phyloP scores from a whole-genome alignment of 2,329 filamentous ascomycete species.

The Colletotrichum navitas region DNA sequence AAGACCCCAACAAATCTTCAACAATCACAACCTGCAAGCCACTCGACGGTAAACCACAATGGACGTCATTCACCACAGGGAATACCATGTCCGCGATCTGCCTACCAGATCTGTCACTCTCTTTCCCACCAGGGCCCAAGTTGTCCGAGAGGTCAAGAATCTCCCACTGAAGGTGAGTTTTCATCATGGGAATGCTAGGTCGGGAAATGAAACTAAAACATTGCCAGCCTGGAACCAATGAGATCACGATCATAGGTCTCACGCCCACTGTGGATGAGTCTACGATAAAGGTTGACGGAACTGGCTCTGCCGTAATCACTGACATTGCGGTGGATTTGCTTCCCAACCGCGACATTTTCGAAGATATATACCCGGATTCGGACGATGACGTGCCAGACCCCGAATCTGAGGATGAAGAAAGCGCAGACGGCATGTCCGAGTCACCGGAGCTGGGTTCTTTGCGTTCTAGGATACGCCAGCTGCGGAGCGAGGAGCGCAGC shows the following conservation, averaged over 20 bases:
- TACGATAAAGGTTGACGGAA: conserved; percentile 72
- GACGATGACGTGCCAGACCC: conserved; percentile 53
- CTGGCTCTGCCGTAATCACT: conserved; percentile 67
- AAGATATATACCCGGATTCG: conserved; percentile 65
- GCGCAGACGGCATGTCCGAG: conserved; percentile 44
- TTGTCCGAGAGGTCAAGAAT: conserved; percentile 70
- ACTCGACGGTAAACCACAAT: conserved; percentile 44
- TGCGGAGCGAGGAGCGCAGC: conserved; percentile 49
- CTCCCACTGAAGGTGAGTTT: conserved; percentile 59
- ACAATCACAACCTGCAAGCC: neutral
- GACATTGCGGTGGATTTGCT: conserved; percentile 73
- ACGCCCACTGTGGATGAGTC: conserved; percentile 68
- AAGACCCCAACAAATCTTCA: too few relatives aligned
- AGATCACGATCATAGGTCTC: conserved; percentile 69
- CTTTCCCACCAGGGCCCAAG: conserved; percentile 71
- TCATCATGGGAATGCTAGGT: conserved; percentile 25
- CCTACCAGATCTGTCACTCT: conserved; percentile 72
- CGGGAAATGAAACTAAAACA: conserved; percentile 61
- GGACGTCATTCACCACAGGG: conserved; percentile 57
- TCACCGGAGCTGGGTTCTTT: conserved; percentile 46
- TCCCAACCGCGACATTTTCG: conserved; percentile 66
- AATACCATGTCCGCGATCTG: conserved; percentile 69
- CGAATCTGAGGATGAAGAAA: conserved; percentile 41
- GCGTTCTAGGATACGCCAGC: conserved; percentile 48
- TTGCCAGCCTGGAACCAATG: conserved; percentile 66